These are phyloP conservation scores for Licmophora abbreviata DNA, from an alignment of 108 stramenopile genomes.

Conservation along the genomic window DNA sequence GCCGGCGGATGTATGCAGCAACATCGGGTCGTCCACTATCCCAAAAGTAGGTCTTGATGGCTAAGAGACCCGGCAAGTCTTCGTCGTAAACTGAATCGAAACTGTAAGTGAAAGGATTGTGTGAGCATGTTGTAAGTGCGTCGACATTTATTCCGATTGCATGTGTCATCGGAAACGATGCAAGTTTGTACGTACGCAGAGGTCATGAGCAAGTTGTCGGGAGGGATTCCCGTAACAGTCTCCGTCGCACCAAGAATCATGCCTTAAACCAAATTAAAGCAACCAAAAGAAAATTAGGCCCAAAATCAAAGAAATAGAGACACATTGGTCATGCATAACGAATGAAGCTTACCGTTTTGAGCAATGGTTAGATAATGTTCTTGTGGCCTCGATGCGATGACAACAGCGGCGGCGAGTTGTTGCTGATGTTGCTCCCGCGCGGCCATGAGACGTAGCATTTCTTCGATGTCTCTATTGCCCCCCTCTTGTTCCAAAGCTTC, in stretches of 20 bases:
- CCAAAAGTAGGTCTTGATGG: constrained; percentile 79
- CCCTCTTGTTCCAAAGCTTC: constrained; percentile 3
- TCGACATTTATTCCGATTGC: neutral
- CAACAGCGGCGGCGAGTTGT: neutral
- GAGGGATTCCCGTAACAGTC: constrained; percentile 73
- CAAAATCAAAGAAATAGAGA: constrained; percentile 1
- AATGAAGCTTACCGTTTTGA: constrained; percentile 61
- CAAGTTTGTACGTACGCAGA: constrained; percentile 43
- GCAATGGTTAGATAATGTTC: constrained; percentile 82
- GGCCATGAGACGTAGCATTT: neutral
- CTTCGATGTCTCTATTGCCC: neutral
- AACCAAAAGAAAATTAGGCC: neutral
- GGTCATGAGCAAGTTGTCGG: constrained; percentile 70
- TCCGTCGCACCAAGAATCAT: constrained; percentile 79
- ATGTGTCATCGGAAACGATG: neutral
- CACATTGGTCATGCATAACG: neutral
- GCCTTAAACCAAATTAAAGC: constrained; percentile 25
- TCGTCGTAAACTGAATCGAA: constrained; percentile 72
- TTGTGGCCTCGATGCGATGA: constrained; percentile 23
- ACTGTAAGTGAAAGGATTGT: constrained; percentile 15
- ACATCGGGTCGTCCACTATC: constrained; percentile 69
- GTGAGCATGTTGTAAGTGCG: constrained; percentile 6
- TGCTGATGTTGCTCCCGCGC: neutral
- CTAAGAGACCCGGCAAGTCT: constrained; percentile 64
- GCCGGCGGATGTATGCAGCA: constrained; percentile 57